Conservation (phyloP, 495 filamentous ascomycete species). For the Hypoxylon cercidicola region DNA sequence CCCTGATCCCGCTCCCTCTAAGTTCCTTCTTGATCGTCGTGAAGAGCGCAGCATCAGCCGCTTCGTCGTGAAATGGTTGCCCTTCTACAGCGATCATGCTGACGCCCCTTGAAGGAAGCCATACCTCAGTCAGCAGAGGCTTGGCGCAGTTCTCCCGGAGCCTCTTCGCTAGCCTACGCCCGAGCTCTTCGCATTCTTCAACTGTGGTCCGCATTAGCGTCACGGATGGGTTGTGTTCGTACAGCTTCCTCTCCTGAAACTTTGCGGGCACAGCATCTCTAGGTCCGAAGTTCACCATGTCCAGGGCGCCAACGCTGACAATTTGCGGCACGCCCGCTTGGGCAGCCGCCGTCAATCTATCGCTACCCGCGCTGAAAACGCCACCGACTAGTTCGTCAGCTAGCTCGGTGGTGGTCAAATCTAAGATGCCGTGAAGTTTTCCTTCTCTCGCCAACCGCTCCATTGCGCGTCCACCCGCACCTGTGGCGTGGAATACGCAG, state of each 20-base stretch:
- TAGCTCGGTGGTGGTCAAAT: slow-evolving; percentile 76
- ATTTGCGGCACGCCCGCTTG: slow-evolving; percentile 67
- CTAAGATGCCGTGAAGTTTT: slow-evolving; percentile 69
- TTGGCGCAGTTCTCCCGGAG: slow-evolving; percentile 51
- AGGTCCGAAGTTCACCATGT: slow-evolving; percentile 77
- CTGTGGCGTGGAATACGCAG: slow-evolving; percentile 76
- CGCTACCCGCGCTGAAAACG: slow-evolving; percentile 64
- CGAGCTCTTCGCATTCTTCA: slow-evolving; percentile 65
- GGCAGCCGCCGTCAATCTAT: slow-evolving; percentile 64
- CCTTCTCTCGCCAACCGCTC: slow-evolving; percentile 67
- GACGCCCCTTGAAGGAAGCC: slow-evolving; percentile 64
- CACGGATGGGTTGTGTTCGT: slow-evolving; percentile 72
- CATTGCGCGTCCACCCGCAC: slow-evolving; percentile 72
- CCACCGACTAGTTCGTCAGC: slow-evolving; percentile 71
- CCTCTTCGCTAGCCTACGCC: slow-evolving; percentile 62
- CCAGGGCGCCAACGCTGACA: slow-evolving; percentile 70
- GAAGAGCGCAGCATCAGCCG: slow-evolving; percentile 55
- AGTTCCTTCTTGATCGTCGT: slow-evolving; percentile 53
- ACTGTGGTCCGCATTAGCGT: slow-evolving; percentile 69
- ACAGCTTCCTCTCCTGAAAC: slow-evolving; percentile 58
- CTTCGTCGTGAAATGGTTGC: slow-evolving; percentile 48
- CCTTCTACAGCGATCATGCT: slow-evolving; percentile 51
- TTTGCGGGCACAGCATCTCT: slow-evolving; percentile 61
- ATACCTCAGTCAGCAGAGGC: slow-evolving; percentile 59
- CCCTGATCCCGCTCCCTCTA: slow-evolving; percentile 41